Percentiles rank a stretch among this genome's conserved stretches.
phyloP scores from a whole-genome alignment of 164 flowering plant genomes.

The Macadamia integrifolia region DNA sequence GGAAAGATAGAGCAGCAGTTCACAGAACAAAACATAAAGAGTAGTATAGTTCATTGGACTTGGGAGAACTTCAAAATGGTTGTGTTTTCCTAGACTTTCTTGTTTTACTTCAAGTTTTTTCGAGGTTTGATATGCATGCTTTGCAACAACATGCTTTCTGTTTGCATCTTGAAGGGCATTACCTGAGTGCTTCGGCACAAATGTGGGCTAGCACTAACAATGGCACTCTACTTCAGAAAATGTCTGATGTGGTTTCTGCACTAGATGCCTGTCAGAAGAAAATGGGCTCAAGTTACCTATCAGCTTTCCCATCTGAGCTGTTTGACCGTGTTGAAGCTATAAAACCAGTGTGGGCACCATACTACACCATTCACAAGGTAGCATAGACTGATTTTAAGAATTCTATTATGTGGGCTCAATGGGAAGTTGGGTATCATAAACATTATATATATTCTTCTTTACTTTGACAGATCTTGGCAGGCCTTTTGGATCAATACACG shows the following conservation, averaged over 20 bases:
- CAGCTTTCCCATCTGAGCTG: slow-evolving; percentile 79
- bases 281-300: slow-evolving; percentile 80
- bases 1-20: too few species aligned
- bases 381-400: background rate
- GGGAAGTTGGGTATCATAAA: background rate
- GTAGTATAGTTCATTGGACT: too few species aligned
- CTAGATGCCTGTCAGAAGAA: slow-evolving; percentile 65
- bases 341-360: slow-evolving; percentile 92
- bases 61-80: background rate
- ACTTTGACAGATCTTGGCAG: slow-evolving; percentile 71
- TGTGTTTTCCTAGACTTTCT: background rate
- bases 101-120: background rate
- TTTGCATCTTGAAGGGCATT: slow-evolving; percentile 57
- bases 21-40: too few species aligned
- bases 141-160: background rate
- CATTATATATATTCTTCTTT: background rate
- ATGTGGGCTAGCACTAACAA: slow-evolving; percentile 96
- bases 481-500: slow-evolving; percentile 82
- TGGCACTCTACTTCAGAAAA: slow-evolving; percentile 47
- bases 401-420: background rate
- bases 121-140: background rate
- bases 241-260: slow-evolving; percentile 61
- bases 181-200: slow-evolving; percentile 81
- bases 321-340: slow-evolving; percentile 87
- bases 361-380: slow-evolving; percentile 98